These are phyloP conservation scores for Heterobasidion occidentale DNA, from an alignment of 1,284 basidiomycete genomes.

Conservation along the genomic window DNA sequence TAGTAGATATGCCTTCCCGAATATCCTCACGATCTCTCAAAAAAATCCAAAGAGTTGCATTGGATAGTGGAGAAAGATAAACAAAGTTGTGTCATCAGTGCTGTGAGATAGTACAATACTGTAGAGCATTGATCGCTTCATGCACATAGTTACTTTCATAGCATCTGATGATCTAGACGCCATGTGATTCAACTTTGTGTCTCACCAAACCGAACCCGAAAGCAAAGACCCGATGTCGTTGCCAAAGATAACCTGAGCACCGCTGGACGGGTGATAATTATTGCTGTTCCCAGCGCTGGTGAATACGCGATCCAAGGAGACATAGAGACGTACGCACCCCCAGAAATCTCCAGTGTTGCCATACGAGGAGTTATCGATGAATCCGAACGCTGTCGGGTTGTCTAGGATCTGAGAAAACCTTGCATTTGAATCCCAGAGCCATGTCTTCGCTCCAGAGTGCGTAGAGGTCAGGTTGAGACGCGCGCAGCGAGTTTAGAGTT, in stretches of 20 bases:
- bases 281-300: constrained; percentile 22
- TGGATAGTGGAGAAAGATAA: too few species aligned
- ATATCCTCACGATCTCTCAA: too few species aligned
- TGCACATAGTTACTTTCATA: too few species aligned
- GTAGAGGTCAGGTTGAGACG: constrained; percentile 30
- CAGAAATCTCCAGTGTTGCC: constrained; percentile 45
- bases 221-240: background rate
- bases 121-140: too few species aligned
- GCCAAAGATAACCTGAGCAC: constrained; percentile 6
- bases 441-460: constrained; percentile 41
- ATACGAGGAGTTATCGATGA: constrained; percentile 41
- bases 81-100: too few species aligned
- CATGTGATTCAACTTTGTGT: background rate
- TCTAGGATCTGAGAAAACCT: constrained; percentile 45
- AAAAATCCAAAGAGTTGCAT: too few species aligned
- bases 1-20: too few species aligned
- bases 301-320: background rate
- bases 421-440: constrained; percentile 43
- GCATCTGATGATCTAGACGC: too few species aligned
- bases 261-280: constrained; percentile 40
- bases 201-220: constrained; percentile 3
- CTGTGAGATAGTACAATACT: too few species aligned
- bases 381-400: constrained; percentile 40
- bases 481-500: constrained; percentile 39
- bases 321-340: constrained; percentile 30